phyloP scores from a whole-genome alignment of 495 filamentous ascomycete genomes.

The Hypoxylon fuscum region DNA sequence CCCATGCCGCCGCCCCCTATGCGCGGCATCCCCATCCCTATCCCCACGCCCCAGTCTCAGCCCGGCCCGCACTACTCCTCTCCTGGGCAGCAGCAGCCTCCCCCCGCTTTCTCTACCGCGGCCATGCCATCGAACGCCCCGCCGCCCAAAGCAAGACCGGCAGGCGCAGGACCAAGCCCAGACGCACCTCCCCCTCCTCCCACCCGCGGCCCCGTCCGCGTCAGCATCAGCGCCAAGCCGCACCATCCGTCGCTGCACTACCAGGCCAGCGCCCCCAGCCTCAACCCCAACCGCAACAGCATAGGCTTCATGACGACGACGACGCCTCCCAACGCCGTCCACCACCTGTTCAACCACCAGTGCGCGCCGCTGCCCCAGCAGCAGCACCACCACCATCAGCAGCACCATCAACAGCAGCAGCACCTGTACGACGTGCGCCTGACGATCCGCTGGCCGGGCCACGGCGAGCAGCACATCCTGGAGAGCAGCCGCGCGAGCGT shows the following conservation, averaged over 20 bases:
- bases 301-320: too few species aligned
- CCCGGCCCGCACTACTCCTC: constrained; percentile 6
- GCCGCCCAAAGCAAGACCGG: not conserved
- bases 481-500: constrained; percentile 32
- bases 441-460: constrained; percentile 41
- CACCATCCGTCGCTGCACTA: constrained; percentile 5
- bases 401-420: not conserved
- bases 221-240: not conserved
- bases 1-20: constrained; percentile 20
- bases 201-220: not conserved
- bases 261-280: constrained; percentile 19
- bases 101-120: not conserved
- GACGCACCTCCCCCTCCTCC: not conserved
- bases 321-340: too few species aligned
- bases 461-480: constrained; percentile 44
- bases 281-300: too few species aligned
- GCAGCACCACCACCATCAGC: not conserved
- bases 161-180: not conserved
- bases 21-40: constrained; percentile 1
- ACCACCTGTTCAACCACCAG: too few species aligned
- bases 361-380: not conserved
- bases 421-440: constrained; percentile 40
- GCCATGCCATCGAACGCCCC: not conserved
- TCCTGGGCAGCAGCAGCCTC: not conserved
- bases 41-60: constrained; percentile 3